Conservation (phyloP, 257 asterid genomes). For the Jacaranda copaia region DNA sequence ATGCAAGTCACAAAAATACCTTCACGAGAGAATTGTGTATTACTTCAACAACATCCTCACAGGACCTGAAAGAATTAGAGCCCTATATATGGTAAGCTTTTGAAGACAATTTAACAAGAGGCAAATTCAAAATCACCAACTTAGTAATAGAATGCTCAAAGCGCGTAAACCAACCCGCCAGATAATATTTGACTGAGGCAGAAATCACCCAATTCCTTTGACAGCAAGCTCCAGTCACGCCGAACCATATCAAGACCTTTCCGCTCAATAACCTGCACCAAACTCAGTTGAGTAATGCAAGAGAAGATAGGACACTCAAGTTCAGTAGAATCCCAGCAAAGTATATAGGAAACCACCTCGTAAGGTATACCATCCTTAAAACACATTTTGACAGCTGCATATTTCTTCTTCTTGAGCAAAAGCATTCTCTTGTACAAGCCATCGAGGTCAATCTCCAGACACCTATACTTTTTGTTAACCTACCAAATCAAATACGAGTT, state of each 20-base stretch:
- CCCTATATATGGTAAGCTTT: constrained; percentile 29
- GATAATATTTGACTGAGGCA: constrained; percentile 92
- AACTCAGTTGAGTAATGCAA: constrained; percentile 33
- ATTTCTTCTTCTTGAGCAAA: constrained; percentile 96
- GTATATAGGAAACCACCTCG: constrained; percentile 61
- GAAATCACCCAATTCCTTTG: constrained; percentile 97
- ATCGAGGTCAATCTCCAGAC: constrained; percentile 98
- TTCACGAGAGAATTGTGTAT: constrained; percentile 84
- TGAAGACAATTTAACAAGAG: constrained; percentile 3
- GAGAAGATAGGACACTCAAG: constrained; percentile 24
- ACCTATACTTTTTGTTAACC: constrained; percentile 96
- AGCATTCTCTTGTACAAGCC: constrained; percentile 97
- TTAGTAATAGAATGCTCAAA: constrained; percentile 13
- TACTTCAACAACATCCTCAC: constrained; percentile 92
- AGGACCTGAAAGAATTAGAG: constrained; percentile 66
- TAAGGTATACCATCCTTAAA: constrained; percentile 74
- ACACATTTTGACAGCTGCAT: constrained; percentile 94
- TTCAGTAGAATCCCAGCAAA: constrained; percentile 33
- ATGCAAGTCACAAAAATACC: constrained; percentile 53
- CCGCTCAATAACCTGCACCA: constrained; percentile 75
- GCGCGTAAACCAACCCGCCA: constrained; percentile 68
- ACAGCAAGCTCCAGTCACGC: constrained; percentile 97
- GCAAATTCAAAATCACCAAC: constrained; percentile 6
- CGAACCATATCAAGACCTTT: constrained; percentile 99
- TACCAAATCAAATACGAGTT: constrained; percentile 40